Percentiles rank a stretch among this genome's conserved stretches.
These are phyloP conservation scores for Plantago elongata DNA, from an alignment of 257 asterid species.

Conservation along the genomic window DNA sequence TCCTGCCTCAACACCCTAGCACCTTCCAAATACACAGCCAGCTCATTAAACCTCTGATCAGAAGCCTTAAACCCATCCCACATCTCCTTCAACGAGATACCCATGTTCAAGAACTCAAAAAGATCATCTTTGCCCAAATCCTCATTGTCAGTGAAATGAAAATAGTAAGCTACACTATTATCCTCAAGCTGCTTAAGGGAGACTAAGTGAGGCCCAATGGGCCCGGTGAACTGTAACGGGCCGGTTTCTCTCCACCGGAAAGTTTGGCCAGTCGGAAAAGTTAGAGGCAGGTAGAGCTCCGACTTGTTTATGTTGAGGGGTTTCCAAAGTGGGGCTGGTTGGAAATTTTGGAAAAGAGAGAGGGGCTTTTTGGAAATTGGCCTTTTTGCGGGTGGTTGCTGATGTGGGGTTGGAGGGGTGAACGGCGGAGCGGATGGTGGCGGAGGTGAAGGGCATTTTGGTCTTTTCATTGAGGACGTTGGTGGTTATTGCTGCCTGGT, in stretches of 20 bases:
- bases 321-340: conserved; percentile 41
- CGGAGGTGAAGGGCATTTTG: conserved; percentile 27
- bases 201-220: conserved; percentile 64
- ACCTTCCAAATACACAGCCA: conserved; percentile 65
- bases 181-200: conserved; percentile 69
- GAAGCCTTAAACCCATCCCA: conserved; percentile 69
- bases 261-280: conserved; percentile 95
- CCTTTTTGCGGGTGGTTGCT: conserved; percentile 23
- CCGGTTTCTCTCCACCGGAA: conserved; percentile 90
- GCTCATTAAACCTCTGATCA: conserved; percentile 72
- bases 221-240: conserved; percentile 67
- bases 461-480: conserved; percentile 29
- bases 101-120: conserved; percentile 71
- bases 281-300: conserved; percentile 83
- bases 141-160: conserved; percentile 40
- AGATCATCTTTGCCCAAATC: conserved; percentile 38
- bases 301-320: conserved; percentile 54
- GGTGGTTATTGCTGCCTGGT: too few relatives aligned
- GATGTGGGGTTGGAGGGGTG: conserved; percentile 42
- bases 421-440: conserved; percentile 20
- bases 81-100: conserved; percentile 55
- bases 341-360: conserved; percentile 36
- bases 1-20: conserved; percentile 94
- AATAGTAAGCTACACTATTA: conserved; percentile 48
- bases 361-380: conserved; percentile 41